Percentiles rank a stretch among this genome's conserved stretches.
These are phyloP conservation scores for Clonostachys chloroleuca DNA, from an alignment of 2,329 filamentous ascomycete genomes.

Conservation along the genomic window DNA sequence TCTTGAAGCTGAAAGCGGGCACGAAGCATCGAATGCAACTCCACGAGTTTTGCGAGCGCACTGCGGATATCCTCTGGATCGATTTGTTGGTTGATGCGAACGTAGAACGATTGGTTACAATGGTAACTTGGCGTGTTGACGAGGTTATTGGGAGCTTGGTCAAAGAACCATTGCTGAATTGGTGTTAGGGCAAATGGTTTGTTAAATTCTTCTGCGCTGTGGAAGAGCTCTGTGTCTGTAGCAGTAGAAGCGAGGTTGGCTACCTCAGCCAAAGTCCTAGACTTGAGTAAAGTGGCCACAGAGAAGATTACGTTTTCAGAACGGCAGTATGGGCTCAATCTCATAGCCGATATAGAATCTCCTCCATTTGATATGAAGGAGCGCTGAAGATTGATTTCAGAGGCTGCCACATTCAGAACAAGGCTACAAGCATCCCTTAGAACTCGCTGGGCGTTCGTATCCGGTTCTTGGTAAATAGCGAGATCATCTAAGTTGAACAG, in stretches of 20 bases:
- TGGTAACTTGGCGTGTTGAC: background rate
- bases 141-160: background rate
- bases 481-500: too few species aligned
- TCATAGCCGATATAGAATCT: constrained; percentile 36
- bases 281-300: constrained; percentile 22
- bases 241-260: constrained; percentile 8
- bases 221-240: background rate
- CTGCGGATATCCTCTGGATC: background rate
- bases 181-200: constrained; percentile 20
- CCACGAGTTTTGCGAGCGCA: constrained; percentile 2
- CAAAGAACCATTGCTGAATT: constrained; percentile 7
- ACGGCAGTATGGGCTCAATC: constrained; percentile 28
- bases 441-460: too few species aligned
- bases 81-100: background rate
- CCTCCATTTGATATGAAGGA: constrained; percentile 33
- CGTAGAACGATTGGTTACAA: constrained; percentile 9
- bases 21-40: constrained; percentile 8
- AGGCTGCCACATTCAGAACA: too few species aligned
- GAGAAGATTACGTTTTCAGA: constrained; percentile 18
- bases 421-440: too few species aligned
- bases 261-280: constrained; percentile 18
- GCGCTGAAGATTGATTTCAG: too few species aligned
- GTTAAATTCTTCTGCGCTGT: constrained; percentile 32
- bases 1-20: constrained; percentile 2
- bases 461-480: too few species aligned